Conservation (phyloP, 2,329 filamentous ascomycete genomes). For the Pseudogymnoascus sp. region DNA sequence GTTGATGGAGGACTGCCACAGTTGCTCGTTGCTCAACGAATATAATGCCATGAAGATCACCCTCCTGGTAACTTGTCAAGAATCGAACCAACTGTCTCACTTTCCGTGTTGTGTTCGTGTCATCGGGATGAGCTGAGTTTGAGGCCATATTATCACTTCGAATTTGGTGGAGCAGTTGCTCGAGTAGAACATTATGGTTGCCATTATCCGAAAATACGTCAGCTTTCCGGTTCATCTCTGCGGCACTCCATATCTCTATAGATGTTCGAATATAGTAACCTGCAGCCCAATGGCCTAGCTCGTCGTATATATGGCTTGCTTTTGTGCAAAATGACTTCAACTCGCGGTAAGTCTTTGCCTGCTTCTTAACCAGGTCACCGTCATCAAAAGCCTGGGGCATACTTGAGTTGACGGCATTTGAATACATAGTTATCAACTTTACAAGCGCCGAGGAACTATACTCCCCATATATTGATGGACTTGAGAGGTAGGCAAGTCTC, state of each 20-base stretch:
- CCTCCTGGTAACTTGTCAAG: constrained; percentile 29
- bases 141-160: constrained; percentile 17
- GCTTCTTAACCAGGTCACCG: constrained; percentile 35
- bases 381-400: constrained; percentile 55
- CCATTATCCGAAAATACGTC: constrained; percentile 32
- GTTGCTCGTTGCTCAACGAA: constrained; percentile 59
- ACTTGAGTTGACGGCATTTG: constrained; percentile 38
- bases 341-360: constrained; percentile 33
- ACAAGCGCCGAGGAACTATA: not conserved
- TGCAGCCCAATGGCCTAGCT: constrained; percentile 61
- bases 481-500: constrained; percentile 21
- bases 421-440: constrained; percentile 36
- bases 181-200: constrained; percentile 23
- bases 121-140: constrained; percentile 36
- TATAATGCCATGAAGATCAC: constrained; percentile 47
- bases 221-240: constrained; percentile 49
- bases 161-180: constrained; percentile 15
- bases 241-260: constrained; percentile 36
- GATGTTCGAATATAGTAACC: constrained; percentile 51
- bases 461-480: constrained; percentile 10
- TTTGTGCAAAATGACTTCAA: constrained; percentile 46
- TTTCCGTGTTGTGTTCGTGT: constrained; percentile 33
- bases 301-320: constrained; percentile 40
- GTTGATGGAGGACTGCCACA: constrained; percentile 48
- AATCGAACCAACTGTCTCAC: constrained; percentile 47